phyloP scores from a whole-genome alignment of 73 alveolate genomes.

The Durusdinium trenchii region DNA sequence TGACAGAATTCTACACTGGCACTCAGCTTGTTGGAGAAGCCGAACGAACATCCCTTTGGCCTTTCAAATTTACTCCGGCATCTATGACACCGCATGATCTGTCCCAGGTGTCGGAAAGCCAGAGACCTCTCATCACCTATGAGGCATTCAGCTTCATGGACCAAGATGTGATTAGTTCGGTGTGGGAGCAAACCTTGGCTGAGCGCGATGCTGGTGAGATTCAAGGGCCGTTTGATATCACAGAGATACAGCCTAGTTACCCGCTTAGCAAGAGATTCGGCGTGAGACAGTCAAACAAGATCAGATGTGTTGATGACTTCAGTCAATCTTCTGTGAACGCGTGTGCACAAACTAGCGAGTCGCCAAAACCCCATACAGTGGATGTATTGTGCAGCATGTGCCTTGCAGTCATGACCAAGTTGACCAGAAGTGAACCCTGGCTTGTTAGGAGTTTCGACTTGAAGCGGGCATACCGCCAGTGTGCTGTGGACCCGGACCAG shows the following conservation, averaged over 20 bases:
- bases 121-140: not conserved
- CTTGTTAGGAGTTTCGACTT: not conserved
- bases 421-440: not conserved
- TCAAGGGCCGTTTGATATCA: not conserved
- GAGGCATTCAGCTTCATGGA: not conserved
- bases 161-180: not conserved
- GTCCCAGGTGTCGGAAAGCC: not conserved
- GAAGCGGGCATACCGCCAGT: not conserved
- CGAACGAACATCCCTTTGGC: not conserved
- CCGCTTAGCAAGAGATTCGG: not conserved
- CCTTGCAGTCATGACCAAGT: not conserved
- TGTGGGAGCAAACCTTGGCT: not conserved
- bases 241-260: not conserved
- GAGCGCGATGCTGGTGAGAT: not conserved
- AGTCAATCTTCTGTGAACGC: not conserved
- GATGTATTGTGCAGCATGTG: not conserved
- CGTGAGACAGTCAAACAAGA: not conserved
- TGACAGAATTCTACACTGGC: not conserved
- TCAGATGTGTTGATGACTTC: not conserved
- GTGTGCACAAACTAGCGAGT: not conserved
- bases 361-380: constrained; percentile 13
- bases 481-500: not conserved
- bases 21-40: not conserved
- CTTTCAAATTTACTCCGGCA: not conserved
- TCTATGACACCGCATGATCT: not conserved